Base-by-base conservation (phyloP, 257 asterid species). In the Forsythia suspensa region DNA sequence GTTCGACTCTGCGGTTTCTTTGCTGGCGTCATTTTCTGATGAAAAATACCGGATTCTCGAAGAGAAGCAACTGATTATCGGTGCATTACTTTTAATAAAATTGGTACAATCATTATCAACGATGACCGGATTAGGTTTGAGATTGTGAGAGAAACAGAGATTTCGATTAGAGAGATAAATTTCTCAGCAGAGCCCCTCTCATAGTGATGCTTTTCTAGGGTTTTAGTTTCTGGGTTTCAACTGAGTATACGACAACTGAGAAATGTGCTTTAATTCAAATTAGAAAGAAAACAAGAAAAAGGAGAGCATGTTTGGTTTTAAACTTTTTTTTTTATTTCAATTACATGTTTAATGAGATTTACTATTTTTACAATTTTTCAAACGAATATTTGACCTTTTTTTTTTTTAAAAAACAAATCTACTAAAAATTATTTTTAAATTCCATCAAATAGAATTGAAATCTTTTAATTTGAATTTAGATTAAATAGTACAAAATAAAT, bases 161-260 rank as follows among this genome's bases (percentile, higher is more conserved):
- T 65, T 83, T 71, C 92, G 95, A 11, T 89, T 36, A 80, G 69
- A 88, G 80, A 82, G 81, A 52, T 63, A 91, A 29, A 20, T 75
- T 86, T 70, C 88, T 88, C 40, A 88, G 82, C 71, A 88, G 81
- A 86, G 81, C 84, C 79, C 92, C 85, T 83, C 91, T 90, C 98
- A 93, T 93, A 82, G 82, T 61, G 80, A 73, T 80, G 80, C 43
- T 70, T 59, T 37, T 63, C 66, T 65, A 80, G 89, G 92, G 87
- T 79, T 87, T 84, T 82, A 76, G 44, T 8, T 0, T 16, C 15
- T 63, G 34, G n/a, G 34, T 6, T 24, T 75, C 9, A 51, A 15
- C 20, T 51, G 34, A 29, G 2, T 29, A 29, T 29, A 29, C 2
- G 16, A 11, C 16, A 51, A 51, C 16, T 51, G 59, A 51, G 59